These are phyloP conservation scores for Coemansia sp. DNA, from an alignment of 192 early-diverging fungal genomes.

Conservation along the genomic window DNA sequence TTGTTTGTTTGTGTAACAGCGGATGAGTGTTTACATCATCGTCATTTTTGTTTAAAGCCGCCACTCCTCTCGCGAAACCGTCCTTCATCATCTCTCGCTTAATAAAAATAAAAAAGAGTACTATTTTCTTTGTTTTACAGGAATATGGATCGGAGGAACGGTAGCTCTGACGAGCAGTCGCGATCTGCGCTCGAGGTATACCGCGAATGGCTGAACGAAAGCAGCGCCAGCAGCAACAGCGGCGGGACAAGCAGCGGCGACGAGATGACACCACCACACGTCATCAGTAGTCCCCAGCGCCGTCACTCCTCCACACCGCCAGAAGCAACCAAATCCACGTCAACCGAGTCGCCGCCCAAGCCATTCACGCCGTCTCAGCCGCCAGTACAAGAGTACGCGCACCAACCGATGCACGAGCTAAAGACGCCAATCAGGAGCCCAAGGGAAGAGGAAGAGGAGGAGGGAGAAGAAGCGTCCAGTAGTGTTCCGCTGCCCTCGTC, in stretches of 20 bases:
- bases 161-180: conserved; percentile 7
- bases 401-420: background rate
- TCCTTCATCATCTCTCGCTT: too few species aligned
- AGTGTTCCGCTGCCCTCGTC: background rate
- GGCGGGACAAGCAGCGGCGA: background rate
- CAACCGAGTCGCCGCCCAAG: background rate
- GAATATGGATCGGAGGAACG: background rate
- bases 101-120: too few species aligned
- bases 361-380: conserved; percentile 3
- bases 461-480: too few species aligned
- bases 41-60: too few species aligned
- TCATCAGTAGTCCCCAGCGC: background rate
- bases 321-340: background rate
- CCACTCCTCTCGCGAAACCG: too few species aligned
- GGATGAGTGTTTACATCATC: too few species aligned
- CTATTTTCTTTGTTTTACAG: background rate
- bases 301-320: background rate
- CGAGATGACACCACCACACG: background rate
- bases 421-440: background rate
- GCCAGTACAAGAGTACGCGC: background rate
- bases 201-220: conserved; percentile 38
- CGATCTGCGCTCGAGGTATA: conserved; percentile 30
- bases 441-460: too few species aligned
- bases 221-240: conserved; percentile 16
- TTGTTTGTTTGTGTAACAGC: background rate